These are phyloP conservation scores for Macrolepiota dolichaula DNA, from an alignment of 768 basidiomycete species.

Conservation along the genomic window DNA sequence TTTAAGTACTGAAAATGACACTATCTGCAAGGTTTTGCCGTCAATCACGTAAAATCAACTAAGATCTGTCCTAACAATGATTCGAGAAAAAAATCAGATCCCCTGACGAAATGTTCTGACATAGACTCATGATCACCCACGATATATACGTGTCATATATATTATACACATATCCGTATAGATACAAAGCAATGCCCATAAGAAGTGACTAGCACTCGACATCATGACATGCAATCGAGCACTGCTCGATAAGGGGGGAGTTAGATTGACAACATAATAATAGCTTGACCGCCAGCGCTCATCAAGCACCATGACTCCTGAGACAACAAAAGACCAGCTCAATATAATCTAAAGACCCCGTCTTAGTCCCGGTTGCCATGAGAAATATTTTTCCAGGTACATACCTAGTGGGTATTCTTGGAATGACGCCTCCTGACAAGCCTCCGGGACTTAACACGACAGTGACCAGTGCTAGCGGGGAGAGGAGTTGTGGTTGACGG, in stretches of 20 bases:
- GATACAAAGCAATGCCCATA: neutral
- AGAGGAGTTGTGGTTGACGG: slow-evolving; percentile 5
- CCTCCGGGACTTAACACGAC: slow-evolving; percentile 18
- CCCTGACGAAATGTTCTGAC: neutral
- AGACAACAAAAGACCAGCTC: slow-evolving; percentile 7
- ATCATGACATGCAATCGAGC: neutral
- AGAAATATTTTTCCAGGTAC: neutral
- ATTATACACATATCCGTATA: neutral
- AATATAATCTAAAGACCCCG: slow-evolving; percentile 9
- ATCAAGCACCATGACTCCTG: neutral
- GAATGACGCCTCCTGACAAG: slow-evolving; percentile 16
- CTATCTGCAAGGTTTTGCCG: neutral
- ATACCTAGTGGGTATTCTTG: neutral
- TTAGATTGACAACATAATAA: slow-evolving; percentile 9
- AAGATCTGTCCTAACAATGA: neutral
- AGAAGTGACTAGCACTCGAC: neutral
- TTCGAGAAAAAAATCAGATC: neutral
- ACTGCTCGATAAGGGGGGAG: neutral
- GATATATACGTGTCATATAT: neutral
- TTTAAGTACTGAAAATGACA: neutral
- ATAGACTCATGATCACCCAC: neutral
- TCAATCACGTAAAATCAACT: slow-evolving; percentile 1
- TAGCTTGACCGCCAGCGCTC: slow-evolving; percentile 1
- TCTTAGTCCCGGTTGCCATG: slow-evolving; percentile 1
- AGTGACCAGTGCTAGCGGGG: slow-evolving; percentile 2